Percentiles rank a stretch among this genome's conserved stretches.
phyloP scores from a whole-genome alignment of 345 rosid species.

The Dipteronia sinensis region DNA sequence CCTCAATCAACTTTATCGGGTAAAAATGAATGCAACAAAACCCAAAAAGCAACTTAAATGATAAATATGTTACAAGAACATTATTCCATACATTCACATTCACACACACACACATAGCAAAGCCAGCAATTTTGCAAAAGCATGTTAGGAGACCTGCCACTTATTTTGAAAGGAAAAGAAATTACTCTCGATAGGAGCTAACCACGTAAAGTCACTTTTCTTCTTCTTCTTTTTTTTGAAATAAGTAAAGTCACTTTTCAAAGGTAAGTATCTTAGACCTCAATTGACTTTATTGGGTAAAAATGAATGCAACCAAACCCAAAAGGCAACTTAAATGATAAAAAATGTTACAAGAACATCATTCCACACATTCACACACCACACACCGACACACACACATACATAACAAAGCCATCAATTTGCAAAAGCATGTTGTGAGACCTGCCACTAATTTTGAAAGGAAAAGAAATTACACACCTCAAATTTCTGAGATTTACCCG shows the following conservation, averaged over 20 bases:
- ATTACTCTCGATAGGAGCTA: background rate
- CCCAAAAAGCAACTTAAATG: slow-evolving; percentile 1
- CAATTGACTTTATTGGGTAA: background rate
- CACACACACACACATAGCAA: background rate
- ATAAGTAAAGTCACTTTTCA: background rate
- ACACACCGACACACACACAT: background rate
- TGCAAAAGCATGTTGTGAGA: slow-evolving; percentile 2
- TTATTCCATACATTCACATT: background rate
- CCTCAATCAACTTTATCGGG: background rate
- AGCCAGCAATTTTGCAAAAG: slow-evolving; percentile 13
- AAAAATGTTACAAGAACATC: slow-evolving; percentile 10
- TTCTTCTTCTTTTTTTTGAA: too few relatives aligned
- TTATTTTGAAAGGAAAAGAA: slow-evolving; percentile 19
- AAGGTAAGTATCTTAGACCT: slow-evolving; percentile 6
- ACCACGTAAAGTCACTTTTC: too few relatives aligned
- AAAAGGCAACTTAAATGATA: background rate
- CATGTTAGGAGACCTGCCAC: slow-evolving; percentile 1
- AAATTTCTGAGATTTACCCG: slow-evolving; percentile 42
- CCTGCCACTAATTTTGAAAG: slow-evolving; percentile 6
- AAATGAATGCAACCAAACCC: background rate
- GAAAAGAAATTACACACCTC: slow-evolving; percentile 42
- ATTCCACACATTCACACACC: background rate
- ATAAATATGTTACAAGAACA: slow-evolving; percentile 7
- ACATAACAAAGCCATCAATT: slow-evolving; percentile 5
- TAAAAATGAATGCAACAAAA: background rate